Conservation (phyloP, 106 monocot genomes). For the Xerophyta viscosa region DNA sequence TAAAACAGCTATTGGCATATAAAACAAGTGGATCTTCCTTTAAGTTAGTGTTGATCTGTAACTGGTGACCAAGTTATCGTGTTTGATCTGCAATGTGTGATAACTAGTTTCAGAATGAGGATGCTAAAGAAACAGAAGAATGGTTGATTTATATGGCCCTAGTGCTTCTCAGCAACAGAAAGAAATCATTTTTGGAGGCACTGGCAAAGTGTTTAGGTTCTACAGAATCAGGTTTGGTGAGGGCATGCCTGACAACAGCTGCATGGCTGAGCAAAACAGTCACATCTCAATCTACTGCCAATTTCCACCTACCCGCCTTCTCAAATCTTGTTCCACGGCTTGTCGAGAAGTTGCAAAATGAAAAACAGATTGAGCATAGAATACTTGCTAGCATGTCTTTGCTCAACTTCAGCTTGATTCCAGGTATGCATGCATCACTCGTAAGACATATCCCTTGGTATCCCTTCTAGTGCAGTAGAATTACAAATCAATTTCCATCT, state of each 20-base stretch:
- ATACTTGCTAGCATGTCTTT: conserved; percentile 33
- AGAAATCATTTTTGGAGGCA: conserved; percentile 26
- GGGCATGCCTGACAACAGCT: conserved; percentile 22
- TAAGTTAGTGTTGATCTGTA: not conserved
- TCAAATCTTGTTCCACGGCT: conserved; percentile 24
- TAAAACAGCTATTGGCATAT: too few relatives aligned
- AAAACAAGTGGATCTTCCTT: too few relatives aligned
- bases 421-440: conserved; percentile 16
- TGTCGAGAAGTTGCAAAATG: conserved; percentile 14
- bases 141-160: conserved; percentile 27
- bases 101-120: conserved; percentile 23
- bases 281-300: conserved; percentile 9
- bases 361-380: conserved; percentile 16
- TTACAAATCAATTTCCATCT: too few relatives aligned
- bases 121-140: conserved; percentile 22
- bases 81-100: too few relatives aligned
- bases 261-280: conserved; percentile 46
- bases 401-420: conserved; percentile 37
- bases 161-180: conserved; percentile 26
- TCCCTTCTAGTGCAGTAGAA: too few relatives aligned
- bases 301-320: conserved; percentile 21
- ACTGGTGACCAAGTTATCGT: not conserved
- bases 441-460: not conserved
- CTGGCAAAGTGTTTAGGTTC: conserved; percentile 30
- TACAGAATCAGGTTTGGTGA: conserved; percentile 13